These are phyloP conservation scores for Ormosia semicastrata DNA, from an alignment of 306 rosid genomes.

Conservation along the genomic window DNA sequence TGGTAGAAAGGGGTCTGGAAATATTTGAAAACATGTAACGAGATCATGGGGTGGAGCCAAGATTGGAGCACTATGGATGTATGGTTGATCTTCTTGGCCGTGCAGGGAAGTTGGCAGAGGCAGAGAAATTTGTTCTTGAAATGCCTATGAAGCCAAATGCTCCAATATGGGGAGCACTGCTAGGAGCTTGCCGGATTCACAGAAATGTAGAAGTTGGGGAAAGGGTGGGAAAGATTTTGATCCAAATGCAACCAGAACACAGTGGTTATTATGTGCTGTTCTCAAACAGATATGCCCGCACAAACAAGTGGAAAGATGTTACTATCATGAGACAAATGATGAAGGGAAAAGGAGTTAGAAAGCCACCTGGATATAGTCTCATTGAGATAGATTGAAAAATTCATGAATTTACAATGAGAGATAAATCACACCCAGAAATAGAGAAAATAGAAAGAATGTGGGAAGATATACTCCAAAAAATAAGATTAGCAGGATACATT, in stretches of 20 bases:
- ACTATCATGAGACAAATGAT: constrained; percentile 35
- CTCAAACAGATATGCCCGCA: constrained; percentile 44
- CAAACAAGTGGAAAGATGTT: constrained; percentile 47
- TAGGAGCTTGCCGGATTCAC: constrained; percentile 51
- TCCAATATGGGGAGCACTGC: constrained; percentile 47
- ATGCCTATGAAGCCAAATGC: constrained; percentile 41
- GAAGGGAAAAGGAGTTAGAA: constrained; percentile 45
- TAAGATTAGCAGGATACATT: constrained; percentile 39
- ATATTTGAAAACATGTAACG: constrained; percentile 41
- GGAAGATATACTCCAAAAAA: constrained; percentile 39
- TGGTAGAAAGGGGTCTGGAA: constrained; percentile 33
- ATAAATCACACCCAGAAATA: constrained; percentile 48
- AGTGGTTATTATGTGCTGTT: constrained; percentile 50
- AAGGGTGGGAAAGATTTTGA: constrained; percentile 49
- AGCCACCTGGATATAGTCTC: constrained; percentile 42
- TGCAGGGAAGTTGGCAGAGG: constrained; percentile 47
- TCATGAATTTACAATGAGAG: constrained; percentile 41
- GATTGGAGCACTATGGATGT: constrained; percentile 55
- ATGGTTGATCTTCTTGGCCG: constrained; percentile 51
- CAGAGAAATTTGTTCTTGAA: constrained; percentile 45
- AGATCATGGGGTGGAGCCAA: constrained; percentile 33
- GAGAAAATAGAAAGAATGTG: constrained; percentile 43
- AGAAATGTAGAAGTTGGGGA: constrained; percentile 39
- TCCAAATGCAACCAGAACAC: constrained; percentile 45
- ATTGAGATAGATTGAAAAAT: constrained; percentile 47